Conservation (phyloP, 2,329 filamentous ascomycete species). For the Emmonsiellopsis sp. region DNA sequence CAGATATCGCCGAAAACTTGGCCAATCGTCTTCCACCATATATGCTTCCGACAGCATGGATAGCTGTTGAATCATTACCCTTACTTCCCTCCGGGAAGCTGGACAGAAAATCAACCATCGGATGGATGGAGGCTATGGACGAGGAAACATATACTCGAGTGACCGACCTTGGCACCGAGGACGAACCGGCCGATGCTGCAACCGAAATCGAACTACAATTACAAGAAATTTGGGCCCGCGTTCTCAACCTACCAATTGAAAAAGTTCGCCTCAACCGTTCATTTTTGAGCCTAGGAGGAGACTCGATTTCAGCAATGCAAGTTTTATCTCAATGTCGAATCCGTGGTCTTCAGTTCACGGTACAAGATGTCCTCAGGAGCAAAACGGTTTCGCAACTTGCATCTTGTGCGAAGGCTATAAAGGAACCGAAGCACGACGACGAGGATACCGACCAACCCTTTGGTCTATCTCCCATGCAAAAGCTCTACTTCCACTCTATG, state of each 20-base stretch:
- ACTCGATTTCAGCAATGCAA: constrained; percentile 30
- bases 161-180: neutral
- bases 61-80: constrained; percentile 7
- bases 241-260: constrained; percentile 25
- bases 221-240: constrained; percentile 25
- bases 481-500: constrained; percentile 12
- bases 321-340: neutral
- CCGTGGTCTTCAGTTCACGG: neutral
- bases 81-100: constrained; percentile 6
- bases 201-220: constrained; percentile 15
- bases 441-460: constrained; percentile 12
- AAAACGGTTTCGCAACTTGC: constrained; percentile 35
- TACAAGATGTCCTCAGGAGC: constrained; percentile 25
- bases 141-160: constrained; percentile 1
- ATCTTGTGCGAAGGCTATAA: constrained; percentile 19
- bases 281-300: constrained; percentile 30
- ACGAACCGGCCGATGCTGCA: constrained; percentile 9
- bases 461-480: constrained; percentile 18
- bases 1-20: neutral
- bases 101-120: constrained; percentile 3
- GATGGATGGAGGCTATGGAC: constrained; percentile 5
- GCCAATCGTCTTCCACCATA: constrained; percentile 6
- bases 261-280: constrained; percentile 25
- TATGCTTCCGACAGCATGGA: constrained; percentile 10
- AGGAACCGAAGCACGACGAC: constrained; percentile 21